Base-by-base conservation (phyloP, 192 early-diverging fungal species). In the Linderina pennispora region DNA sequence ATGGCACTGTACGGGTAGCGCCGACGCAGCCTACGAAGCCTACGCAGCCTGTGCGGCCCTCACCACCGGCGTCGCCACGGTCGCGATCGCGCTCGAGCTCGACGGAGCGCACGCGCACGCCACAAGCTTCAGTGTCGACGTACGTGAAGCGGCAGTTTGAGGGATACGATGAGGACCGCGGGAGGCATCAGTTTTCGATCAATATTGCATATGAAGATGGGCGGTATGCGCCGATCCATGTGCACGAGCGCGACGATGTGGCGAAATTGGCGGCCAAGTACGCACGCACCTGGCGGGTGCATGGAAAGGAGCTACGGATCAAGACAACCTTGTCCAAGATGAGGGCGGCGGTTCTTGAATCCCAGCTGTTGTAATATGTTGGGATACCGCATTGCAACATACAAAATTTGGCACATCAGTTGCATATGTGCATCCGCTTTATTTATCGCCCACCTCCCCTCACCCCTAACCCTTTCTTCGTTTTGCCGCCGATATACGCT, bases 101-200 rank as follows among this genome's bases (percentile, higher is more conserved):
- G 15, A 41, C n/a, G 19, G 67, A 71, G 13, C 58, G 49, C 56
- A 6, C 52, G 51, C 17, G 3, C 38, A 9, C 8, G 6, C 54
- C 55, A 23, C 7, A 37, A 49, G 16, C 41, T 39, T 35, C 19
- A 35, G 6, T 24, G 43, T 58, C 36, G 23, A 40, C 47, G 26
- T 49, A 49, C 18, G 19, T 53, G 61, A 60, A 61, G 8, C 55
- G 67, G 7, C 67, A 71, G 38, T 52, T 48, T 23, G 67, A 71
- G 36, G 53, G 38, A 15, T 59, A 71, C 40, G 67, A 71, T 33
- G 67, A 71, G 47, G 45, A 63, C 24, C 67, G 67, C 18, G 67
- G 67, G 2, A 50, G 55, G 14, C 67, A 71, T 25, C 19, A 63
- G 26, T 71, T 55, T 23, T 71, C 67, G 0, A 56, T 59, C 39